A percentile compares a stretch with the other conserved stretches of the same genome.
Conservation (phyloP, 371 early-diverging fungal species). For the Mucor mucedo region DNA sequence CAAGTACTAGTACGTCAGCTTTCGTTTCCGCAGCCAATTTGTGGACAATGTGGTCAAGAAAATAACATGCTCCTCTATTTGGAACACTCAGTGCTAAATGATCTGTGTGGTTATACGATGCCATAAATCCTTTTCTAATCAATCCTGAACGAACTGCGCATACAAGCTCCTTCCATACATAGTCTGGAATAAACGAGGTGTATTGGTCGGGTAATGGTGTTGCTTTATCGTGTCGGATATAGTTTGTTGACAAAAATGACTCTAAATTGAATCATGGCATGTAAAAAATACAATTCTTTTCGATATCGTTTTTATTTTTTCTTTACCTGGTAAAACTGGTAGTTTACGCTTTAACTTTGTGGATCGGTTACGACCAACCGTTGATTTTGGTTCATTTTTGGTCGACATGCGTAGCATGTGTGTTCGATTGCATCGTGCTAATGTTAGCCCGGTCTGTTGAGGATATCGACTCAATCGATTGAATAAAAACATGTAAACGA, state of each 20-base stretch:
- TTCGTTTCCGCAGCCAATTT: constrained; percentile 31
- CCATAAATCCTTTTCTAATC: constrained; percentile 34
- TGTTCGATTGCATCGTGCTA: not conserved
- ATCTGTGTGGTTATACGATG: constrained; percentile 37
- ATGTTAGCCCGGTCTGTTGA: not conserved
- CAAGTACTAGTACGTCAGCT: constrained; percentile 44
- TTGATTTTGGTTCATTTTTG: not conserved
- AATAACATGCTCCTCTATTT: constrained; percentile 39
- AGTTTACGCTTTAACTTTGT: constrained; percentile 9
- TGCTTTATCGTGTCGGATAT: constrained; percentile 6
- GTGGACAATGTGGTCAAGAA: constrained; percentile 43
- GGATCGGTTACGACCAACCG: constrained; percentile 16
- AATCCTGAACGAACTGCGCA: constrained; percentile 36
- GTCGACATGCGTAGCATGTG: constrained; percentile 4
- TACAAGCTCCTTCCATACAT: constrained; percentile 40
- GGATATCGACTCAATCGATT: constrained; percentile 8
- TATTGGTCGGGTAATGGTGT: constrained; percentile 12
- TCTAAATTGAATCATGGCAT: not conserved
- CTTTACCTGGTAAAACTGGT: constrained; percentile 16
- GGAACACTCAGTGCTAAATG: constrained; percentile 38
- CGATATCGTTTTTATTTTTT: not conserved
- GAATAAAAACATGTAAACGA: constrained; percentile 8
- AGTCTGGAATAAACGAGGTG: constrained; percentile 29
- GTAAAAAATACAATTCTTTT: not conserved
- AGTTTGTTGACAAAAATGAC: constrained; percentile 21